Evolutionary conservation across 1,284 basidiomycete genomes (phyloP), one percentile per base, ranked within the genome.

Genomic region (Naganishia sp.): DNA sequence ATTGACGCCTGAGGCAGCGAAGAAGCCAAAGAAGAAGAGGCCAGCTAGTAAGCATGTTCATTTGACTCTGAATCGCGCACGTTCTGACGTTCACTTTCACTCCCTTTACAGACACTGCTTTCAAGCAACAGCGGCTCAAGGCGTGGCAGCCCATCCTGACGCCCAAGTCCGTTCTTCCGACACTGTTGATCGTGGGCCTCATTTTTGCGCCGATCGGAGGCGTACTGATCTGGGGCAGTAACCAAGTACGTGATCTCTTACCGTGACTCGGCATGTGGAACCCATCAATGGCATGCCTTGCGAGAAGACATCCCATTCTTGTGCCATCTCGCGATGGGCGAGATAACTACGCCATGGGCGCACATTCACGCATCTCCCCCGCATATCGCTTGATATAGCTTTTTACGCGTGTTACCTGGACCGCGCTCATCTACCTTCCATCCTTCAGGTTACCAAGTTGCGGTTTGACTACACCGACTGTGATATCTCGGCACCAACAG

Each of bases 121-220:
- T 98, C 86, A 98, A 97, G 82, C 96, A 99, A 80, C 96, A 99
- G 81, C 90, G 96, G 66, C 86, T 99, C 76, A 98, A 98, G 82
- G 96, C 96, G 74, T 99, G 96, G 96, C 96, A 99, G 84, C 96
- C 96, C 21, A 97, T 99, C 76, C 85, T 99, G 49, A 98, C 95
- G 0, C 96, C 96, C 3, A 93, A 93, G 80, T 95, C 94, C 1
- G 96, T 99, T 17, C 85, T 99, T 13, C 96, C 96, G 6, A 95
- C 94, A 1, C 86, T 99, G 62, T 96, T 99, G 81, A 86, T 97
- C 74, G 87, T 98, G 73, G 95, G 92, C 56, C 84, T 98, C 72
- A 82, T 98, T 72, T 99, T 99, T 77, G 94, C 92, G 1, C 94
- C 94, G 65, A 94, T 99, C 73, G 96, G 95, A 23, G 96, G 88